A percentile compares a stretch with the other conserved stretches of the same genome.
Evolutionary conservation across 352 stramenopile species (phyloP).

Genomic region (Pythium dissotocum): DNA sequence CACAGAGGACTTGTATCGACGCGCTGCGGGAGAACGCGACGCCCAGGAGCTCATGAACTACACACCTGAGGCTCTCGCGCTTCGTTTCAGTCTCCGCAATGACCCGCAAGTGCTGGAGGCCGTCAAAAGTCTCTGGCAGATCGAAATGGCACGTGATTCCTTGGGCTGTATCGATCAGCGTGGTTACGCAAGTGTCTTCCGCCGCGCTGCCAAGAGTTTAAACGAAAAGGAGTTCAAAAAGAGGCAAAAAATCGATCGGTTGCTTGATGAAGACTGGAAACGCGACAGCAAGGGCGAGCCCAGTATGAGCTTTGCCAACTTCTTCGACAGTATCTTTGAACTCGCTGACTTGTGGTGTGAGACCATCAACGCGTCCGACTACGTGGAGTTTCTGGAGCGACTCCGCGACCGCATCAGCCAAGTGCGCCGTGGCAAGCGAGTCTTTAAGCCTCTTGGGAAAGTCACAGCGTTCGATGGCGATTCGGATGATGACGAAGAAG

Average conservation of each 20-base stretch:
- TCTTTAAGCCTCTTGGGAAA: constrained; percentile 47
- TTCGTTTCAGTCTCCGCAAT: constrained; percentile 70
- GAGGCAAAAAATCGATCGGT: constrained; percentile 40
- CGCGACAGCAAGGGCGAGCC: constrained; percentile 57
- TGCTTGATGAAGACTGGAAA: constrained; percentile 64
- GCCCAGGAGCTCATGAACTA: constrained; percentile 66
- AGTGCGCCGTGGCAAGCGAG: constrained; percentile 29
- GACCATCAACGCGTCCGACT: constrained; percentile 65
- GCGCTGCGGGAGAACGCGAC: constrained; percentile 44
- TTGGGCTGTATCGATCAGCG: constrained; percentile 63
- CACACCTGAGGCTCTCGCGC: constrained; percentile 58
- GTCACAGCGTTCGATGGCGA: constrained; percentile 55
- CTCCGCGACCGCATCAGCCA: constrained; percentile 44
- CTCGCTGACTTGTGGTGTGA: constrained; percentile 75
- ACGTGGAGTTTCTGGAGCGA: constrained; percentile 52
- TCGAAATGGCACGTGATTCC: constrained; percentile 54
- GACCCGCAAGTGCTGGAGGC: constrained; percentile 45
- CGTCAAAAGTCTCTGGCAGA: constrained; percentile 54
- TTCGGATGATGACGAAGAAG: constrained; percentile 32
- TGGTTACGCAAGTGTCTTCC: constrained; percentile 56
- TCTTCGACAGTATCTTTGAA: constrained; percentile 78
- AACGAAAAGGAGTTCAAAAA: constrained; percentile 38
- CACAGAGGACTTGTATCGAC: constrained; percentile 60
- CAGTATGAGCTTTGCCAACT: constrained; percentile 63
- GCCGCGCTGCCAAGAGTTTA: constrained; percentile 53